A percentile compares a stretch with the other conserved stretches of the same genome.
These are phyloP conservation scores for Rutstroemia sydowiana DNA, from an alignment of 2,329 filamentous ascomycete genomes.

Conservation along the genomic window DNA sequence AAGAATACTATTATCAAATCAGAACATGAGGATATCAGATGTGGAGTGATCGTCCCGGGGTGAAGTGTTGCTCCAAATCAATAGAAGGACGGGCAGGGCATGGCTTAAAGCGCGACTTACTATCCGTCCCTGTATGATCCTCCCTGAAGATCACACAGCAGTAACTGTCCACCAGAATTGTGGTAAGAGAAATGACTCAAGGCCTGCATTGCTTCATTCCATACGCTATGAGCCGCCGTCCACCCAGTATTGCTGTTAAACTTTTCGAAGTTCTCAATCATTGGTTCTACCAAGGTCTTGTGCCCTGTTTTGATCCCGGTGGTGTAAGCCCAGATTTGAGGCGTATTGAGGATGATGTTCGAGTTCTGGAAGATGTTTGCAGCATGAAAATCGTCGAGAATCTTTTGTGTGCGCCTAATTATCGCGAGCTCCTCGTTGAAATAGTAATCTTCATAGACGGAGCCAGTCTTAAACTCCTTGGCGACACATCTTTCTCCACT, in stretches of 20 bases:
- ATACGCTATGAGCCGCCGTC: background rate
- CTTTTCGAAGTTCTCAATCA: conserved; percentile 11
- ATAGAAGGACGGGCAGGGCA: background rate
- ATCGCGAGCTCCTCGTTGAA: conserved; percentile 6
- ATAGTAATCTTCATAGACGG: conserved; percentile 1
- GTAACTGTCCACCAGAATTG: background rate
- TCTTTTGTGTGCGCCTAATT: background rate
- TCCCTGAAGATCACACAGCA: conserved; percentile 11
- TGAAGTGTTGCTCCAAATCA: background rate
- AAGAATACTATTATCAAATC: background rate
- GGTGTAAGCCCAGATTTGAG: background rate
- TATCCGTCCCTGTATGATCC: conserved; percentile 8
- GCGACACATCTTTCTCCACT: background rate
- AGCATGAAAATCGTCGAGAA: conserved; percentile 2
- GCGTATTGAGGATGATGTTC: conserved; percentile 2
- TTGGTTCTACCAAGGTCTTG: conserved; percentile 1
- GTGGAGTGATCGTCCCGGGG: too few species aligned
- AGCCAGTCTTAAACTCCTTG: conserved; percentile 10
- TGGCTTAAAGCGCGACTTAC: background rate
- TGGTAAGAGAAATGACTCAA: conserved; percentile 12
- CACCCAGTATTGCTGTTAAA: conserved; percentile 12
- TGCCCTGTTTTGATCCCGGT: background rate
- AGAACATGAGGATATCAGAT: too few species aligned
- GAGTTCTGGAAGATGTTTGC: background rate
- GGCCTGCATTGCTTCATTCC: conserved; percentile 9